Base-by-base conservation (phyloP, 306 rosid genomes). In the Begonia fuchsioides region DNA sequence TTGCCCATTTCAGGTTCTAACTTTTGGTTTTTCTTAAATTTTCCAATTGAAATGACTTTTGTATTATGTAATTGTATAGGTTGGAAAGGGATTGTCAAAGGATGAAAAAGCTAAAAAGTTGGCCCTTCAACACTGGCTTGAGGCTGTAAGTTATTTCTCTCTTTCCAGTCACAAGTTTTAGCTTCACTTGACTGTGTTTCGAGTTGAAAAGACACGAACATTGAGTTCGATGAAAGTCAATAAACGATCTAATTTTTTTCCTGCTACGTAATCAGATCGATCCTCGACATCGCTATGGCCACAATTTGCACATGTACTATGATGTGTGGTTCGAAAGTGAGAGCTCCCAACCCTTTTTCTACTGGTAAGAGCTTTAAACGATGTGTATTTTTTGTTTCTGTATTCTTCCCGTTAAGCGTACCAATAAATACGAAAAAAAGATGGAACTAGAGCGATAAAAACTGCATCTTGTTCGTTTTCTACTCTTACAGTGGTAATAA, bases 81-180 rank as follows among this genome's bases (percentile, higher is more conserved):
- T 87, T 32, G 98, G 98, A 35, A 90, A 90, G 69, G 98, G 98
- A 67, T 73, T 90, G 74, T 85, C 92, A n/a, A 90, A 90, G 67
- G 78, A 90, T 63, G 98, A 82, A 17, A 90, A 90, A 59, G 98
- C 98, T 15, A 94, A 90, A 68, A 90, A 85, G 50, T 60, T 90
- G 17, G 94, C 98, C 56, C 87, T 81, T 8, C 94, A 78, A 56
- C 98, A 90, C 62, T 90, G 98, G 98, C 98, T 90, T 47, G 98
- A 90, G 70, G 86, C 90, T 57, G 90, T 83, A 67, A 74, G 86
- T 54, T 41, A 32, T 35, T 55, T 1, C 35, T 26, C 35, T 5
- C 35, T 5, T 26, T 2, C 35, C 35, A 26, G 7, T 26, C 8
- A 5, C 35, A 26, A 26, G 35, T 26, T 26, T 26, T 26, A 26